These are phyloP conservation scores for Selaginella moellendorffii DNA, from an alignment of 75 land plant genomes.

Conservation along the genomic window DNA sequence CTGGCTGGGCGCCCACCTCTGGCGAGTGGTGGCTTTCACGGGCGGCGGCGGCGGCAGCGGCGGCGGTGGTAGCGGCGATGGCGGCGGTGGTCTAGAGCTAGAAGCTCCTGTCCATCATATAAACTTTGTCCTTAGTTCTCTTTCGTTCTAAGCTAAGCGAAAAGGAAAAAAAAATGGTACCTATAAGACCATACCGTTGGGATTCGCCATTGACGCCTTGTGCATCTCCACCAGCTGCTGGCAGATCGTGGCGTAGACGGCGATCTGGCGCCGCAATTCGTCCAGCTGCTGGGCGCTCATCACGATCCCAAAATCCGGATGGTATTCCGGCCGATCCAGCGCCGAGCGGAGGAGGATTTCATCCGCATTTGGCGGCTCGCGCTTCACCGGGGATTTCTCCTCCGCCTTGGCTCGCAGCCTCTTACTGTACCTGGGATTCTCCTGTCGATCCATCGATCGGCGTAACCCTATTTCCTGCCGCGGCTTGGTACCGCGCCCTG, in stretches of 20 bases:
- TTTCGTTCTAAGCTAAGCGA: background rate
- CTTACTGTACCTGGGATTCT: no score
- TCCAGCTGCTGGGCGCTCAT: background rate
- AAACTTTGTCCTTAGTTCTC: background rate
- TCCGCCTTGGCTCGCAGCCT: no score
- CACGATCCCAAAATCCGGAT: background rate
- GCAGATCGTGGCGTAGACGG: background rate
- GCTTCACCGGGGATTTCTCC: no score
- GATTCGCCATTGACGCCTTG: background rate
- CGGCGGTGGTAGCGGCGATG: background rate
- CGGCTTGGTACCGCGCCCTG: no score
- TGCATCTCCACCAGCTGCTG: constrained; percentile 1
- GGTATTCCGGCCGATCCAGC: background rate
- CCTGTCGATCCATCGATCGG: no score
- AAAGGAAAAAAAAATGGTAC: background rate
- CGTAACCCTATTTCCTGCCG: no score
- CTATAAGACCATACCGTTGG: background rate
- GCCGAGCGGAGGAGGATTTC: background rate
- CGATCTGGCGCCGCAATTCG: background rate
- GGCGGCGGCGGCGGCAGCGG: background rate
- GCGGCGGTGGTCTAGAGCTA: background rate
- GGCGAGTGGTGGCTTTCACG: background rate
- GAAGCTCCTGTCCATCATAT: background rate
- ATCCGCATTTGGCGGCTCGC: no score
- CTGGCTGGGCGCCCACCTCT: constrained; percentile 1